These are phyloP conservation scores for Penicillium sp. DNA, from an alignment of 2,329 filamentous ascomycete genomes.

Conservation along the genomic window DNA sequence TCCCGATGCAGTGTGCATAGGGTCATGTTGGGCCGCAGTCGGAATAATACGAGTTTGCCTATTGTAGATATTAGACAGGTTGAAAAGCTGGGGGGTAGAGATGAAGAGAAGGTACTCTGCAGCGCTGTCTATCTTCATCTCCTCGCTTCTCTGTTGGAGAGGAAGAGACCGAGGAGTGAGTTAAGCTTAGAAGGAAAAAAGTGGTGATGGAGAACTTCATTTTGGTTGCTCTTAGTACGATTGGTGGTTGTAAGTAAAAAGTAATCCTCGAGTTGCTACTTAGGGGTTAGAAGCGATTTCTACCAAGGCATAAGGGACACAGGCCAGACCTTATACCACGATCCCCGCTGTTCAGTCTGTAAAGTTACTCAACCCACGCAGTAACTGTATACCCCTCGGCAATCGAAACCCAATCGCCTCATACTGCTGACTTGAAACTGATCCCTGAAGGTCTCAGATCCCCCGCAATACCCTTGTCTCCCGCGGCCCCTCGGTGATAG, in stretches of 20 bases:
- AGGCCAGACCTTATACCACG: not conserved
- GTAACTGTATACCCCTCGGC: not conserved
- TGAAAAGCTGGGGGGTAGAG: not conserved
- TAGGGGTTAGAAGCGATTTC: too few relatives aligned
- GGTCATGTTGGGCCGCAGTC: conserved; percentile 1
- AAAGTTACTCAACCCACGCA: not conserved
- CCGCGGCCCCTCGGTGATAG: not conserved
- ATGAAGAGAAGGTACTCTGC: not conserved
- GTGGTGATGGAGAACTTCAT: not conserved
- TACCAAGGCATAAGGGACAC: not conserved
- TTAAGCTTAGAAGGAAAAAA: not conserved
- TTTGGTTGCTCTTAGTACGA: not conserved
- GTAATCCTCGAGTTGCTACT: not conserved
- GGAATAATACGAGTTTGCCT: not conserved
- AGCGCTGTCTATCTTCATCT: not conserved
- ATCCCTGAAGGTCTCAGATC: not conserved
- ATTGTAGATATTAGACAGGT: not conserved
- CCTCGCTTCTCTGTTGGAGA: not conserved
- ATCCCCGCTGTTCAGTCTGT: not conserved
- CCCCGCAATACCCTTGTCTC: not conserved
- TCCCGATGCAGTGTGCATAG: not conserved
- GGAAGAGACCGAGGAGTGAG: not conserved
- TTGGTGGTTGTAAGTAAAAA: not conserved
- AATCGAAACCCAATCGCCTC: not conserved
- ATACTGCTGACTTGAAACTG: not conserved